Base-by-base conservation (phyloP, 257 asterid genomes). In the Solanum arcanum region DNA sequence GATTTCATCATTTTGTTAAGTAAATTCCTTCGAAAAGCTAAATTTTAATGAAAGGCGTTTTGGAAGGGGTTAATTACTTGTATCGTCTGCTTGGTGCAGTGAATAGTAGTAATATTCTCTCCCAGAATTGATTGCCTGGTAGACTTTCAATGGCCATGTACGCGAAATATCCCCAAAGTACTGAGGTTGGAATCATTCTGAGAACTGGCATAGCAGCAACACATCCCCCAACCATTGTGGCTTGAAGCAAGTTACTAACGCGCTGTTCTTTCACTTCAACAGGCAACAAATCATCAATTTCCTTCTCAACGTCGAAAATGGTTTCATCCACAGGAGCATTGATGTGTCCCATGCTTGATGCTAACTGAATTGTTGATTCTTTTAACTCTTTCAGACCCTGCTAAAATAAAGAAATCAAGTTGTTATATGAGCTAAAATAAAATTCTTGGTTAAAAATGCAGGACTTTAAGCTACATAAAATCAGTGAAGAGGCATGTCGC, bases 121-220 rank as follows among this genome's bases (percentile, higher is more conserved):
- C 99, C 99, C 99, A 96, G 86, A 96, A 95, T 89, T 96, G 99
- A 90, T 94, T 94, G 0, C 98, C 99, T 2, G 99, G 98, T 77
- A 94, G 89, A 87, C 99, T 96, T 76, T 96, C 99, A 37, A 96
- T 94, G 85, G 99, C 99, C 99, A 96, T 96, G 89, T 92, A 96
- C 46, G 99, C 98, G 60, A 96, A 96, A 88, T 96, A 96, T 6
- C 99, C 99, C 99, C 99, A 96, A 5, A 96, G 95, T 13, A 96
- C 98, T 4, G 99, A 96, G 74, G 98, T 96, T 16, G 99, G 99
- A 37, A 96, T 96, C 98, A 92, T 96, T 90, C 97, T 91, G 89
- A 96, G 91, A 2, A 93, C 93, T 0, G 99, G 99, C 98, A 96
- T 90, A 12, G 99, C 97, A 78, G 94, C 98, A 60, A 96, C 96